Evolutionary conservation across 2,329 filamentous ascomycete species (phyloP).

Genomic region (Cytospora piceicola): DNA sequence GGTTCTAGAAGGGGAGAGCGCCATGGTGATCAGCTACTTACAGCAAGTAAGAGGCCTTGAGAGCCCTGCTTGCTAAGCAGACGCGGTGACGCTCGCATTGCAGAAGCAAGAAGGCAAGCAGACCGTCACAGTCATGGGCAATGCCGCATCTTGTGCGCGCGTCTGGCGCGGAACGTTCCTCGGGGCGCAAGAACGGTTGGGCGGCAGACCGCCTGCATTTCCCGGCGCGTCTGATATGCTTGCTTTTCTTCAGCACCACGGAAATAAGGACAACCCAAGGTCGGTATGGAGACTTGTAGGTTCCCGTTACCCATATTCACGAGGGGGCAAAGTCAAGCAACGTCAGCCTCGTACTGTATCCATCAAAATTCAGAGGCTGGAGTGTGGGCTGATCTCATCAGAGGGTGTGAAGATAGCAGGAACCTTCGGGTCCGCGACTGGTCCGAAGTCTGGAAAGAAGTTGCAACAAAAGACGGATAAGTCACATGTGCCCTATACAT

Average conservation of each 20-base stretch:
- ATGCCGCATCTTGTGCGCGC: conserved; percentile 11
- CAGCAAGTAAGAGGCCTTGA: not conserved
- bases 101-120: conserved; percentile 13
- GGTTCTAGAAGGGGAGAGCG: not conserved
- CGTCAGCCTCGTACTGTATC: not conserved
- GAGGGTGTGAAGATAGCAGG: conserved; percentile 15
- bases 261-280: not conserved
- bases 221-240: conserved; percentile 18
- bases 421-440: conserved; percentile 13
- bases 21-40: not conserved
- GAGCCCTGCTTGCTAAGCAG: not conserved
- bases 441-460: conserved; percentile 2
- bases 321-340: too few species aligned
- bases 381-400: not conserved
- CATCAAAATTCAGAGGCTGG: not conserved
- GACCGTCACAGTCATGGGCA: conserved; percentile 10
- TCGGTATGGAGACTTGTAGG: not conserved
- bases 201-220: conserved; percentile 15
- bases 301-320: not conserved
- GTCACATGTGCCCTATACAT: conserved; percentile 14
- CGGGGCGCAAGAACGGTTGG: conserved; percentile 13
- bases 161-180: conserved; percentile 17
- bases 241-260: conserved; percentile 7
- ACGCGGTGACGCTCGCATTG: conserved; percentile 13
- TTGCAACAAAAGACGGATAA: conserved; percentile 3